phyloP scores from a whole-genome alignment of 345 rosid species.

The Eutrema japonicum region DNA sequence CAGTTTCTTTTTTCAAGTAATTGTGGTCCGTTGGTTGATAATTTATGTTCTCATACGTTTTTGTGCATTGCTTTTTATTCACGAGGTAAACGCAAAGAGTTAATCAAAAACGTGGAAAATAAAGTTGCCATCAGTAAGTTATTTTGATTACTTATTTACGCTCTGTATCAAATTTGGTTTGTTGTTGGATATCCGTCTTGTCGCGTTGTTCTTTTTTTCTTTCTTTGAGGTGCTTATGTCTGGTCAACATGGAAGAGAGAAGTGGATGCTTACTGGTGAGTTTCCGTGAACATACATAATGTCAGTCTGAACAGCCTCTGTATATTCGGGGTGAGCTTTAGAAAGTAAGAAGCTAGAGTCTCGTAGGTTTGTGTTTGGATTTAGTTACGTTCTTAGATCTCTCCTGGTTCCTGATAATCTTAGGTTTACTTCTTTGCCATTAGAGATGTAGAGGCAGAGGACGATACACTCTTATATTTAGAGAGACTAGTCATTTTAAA shows the following conservation, averaged over 20 bases:
- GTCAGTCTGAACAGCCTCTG: no score
- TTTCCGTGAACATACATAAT: background rate
- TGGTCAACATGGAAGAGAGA: background rate
- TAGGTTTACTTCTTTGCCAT: no score
- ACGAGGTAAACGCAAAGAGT: slow-evolving; percentile 36
- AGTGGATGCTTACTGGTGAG: slow-evolving; percentile 10
- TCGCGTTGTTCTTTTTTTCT: background rate
- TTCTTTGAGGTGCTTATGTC: background rate
- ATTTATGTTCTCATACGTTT: slow-evolving; percentile 16
- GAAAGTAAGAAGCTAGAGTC: background rate
- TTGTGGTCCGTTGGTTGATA: background rate
- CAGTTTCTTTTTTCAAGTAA: background rate
- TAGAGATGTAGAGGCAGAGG: no score
- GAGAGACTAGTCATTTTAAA: no score
- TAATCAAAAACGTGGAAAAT: slow-evolving; percentile 20
- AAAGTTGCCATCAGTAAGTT: slow-evolving; percentile 35
- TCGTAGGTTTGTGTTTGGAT: no score
- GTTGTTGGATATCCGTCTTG: background rate
- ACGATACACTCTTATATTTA: no score
- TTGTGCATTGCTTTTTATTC: slow-evolving; percentile 24
- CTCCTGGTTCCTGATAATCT: no score
- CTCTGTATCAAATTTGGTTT: slow-evolving; percentile 5
- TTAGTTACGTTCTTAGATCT: no score
- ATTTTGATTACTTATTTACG: background rate
- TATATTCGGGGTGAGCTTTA: no score